Percentiles rank a stretch among this genome's conserved stretches.
These are phyloP conservation scores for Phoma sp. DNA, from an alignment of 2,329 filamentous ascomycete species.

Conservation along the genomic window DNA sequence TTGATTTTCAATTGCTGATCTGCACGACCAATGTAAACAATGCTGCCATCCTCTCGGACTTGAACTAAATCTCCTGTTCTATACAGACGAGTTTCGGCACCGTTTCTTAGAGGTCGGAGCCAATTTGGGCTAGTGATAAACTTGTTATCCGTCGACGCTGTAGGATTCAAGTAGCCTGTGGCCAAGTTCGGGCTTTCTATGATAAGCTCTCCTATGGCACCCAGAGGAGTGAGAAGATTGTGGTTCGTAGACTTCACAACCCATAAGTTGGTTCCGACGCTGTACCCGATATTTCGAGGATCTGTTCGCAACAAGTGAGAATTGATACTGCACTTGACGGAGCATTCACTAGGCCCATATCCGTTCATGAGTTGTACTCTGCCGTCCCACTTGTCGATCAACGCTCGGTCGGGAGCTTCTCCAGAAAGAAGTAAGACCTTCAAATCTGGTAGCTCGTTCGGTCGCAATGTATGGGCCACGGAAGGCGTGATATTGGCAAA, in stretches of 20 bases:
- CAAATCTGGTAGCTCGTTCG: background rate
- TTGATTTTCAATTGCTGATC: slow-evolving; percentile 39
- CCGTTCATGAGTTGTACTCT: slow-evolving; percentile 14
- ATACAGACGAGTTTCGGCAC: background rate
- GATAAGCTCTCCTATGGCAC: slow-evolving; percentile 54
- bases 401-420: background rate
- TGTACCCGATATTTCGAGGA: slow-evolving; percentile 49
- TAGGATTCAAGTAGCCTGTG: slow-evolving; percentile 26
- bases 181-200: slow-evolving; percentile 59
- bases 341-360: slow-evolving; percentile 22
- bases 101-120: background rate
- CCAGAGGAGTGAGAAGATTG: slow-evolving; percentile 24
- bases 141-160: background rate
- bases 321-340: slow-evolving; percentile 2
- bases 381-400: slow-evolving; percentile 13
- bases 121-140: background rate
- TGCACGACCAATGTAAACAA: slow-evolving; percentile 27
- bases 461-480: slow-evolving; percentile 15
- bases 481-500: slow-evolving; percentile 37
- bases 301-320: slow-evolving; percentile 2
- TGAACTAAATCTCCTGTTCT: slow-evolving; percentile 23
- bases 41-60: slow-evolving; percentile 54
- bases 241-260: slow-evolving; percentile 8
- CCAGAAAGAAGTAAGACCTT: background rate
- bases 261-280: slow-evolving; percentile 12